Base-by-base conservation (phyloP, 2,329 filamentous ascomycete species). In the Neofusicoccum laricinum region DNA sequence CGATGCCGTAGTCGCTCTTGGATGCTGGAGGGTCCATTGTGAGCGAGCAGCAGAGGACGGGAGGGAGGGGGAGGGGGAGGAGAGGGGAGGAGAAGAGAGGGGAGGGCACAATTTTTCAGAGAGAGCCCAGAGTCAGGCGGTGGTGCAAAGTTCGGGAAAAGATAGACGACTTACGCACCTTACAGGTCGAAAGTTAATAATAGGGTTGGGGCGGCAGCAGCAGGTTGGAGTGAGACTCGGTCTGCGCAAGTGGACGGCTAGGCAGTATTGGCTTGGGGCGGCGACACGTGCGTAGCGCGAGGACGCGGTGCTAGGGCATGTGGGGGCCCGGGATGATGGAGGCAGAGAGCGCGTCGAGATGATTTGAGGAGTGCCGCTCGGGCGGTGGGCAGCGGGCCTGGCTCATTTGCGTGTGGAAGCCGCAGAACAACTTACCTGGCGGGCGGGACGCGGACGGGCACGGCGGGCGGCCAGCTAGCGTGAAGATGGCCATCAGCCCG, bases 391-490 rank as follows among this genome's bases (percentile, higher is more conserved):
- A n/a, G 38, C 36, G n/a, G 21, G 25, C 40, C 55, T 19, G 40
- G 51, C 51, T 21, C 51, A 57, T 40, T 30, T 41, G 19, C 17
- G 32, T 30, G 19, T 25, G 15, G 57, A 46, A 48, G 57, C 41
- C 30, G 57, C 57, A 48, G 57, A 61, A 61, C 36, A 57, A 57
- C 51, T 57, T 57, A 57, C 51, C 51, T 57, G 36, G 51, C 38
- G 36, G 36, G 38, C 51, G 51, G 51, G 51, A 57, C 36, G 51
- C 51, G 36, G 51, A 17, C 51, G 19, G 46, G 46, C 46, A 32
- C 7, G 25, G 25, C 25, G 25, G 25, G 25, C 25, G 5, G 25
- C 25, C 25, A 5, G 41, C 19, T 50, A 61, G 58, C 58, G 45
- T 50, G 58, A 38, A 40, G 58, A 61, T 25, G 58, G 46, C 15